Percentiles rank a stretch among this genome's conserved stretches.
These are phyloP conservation scores for Suillus subalutaceus DNA, from an alignment of 768 basidiomycete genomes.

Conservation along the genomic window DNA sequence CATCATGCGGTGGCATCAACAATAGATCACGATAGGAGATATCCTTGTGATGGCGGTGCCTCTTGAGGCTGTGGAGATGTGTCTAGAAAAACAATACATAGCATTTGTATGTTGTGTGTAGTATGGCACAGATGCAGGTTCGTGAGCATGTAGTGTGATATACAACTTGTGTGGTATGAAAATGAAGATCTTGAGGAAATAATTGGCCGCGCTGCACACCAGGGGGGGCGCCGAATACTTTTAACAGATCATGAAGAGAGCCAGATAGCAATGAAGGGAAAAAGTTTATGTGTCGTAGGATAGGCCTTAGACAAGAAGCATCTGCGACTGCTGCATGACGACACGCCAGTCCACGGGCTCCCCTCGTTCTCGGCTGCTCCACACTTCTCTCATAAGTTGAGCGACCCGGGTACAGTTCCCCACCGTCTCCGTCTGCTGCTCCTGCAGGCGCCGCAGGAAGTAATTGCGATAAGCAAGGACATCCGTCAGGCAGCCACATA, in stretches of 20 bases:
- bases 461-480: slow-evolving; percentile 42
- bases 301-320: slow-evolving; percentile 53
- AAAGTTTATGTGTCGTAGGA: not conserved
- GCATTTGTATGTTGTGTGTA: slow-evolving; percentile 3
- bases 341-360: slow-evolving; percentile 64
- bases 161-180: slow-evolving; percentile 7
- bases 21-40: not conserved
- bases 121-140: slow-evolving; percentile 4
- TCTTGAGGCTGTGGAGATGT: not conserved
- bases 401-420: slow-evolving; percentile 66
- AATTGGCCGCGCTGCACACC: not conserved
- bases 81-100: slow-evolving; percentile 6
- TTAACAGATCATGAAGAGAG: not conserved
- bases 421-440: slow-evolving; percentile 54
- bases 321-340: slow-evolving; percentile 44
- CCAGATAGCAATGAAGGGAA: not conserved
- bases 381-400: slow-evolving; percentile 57
- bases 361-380: slow-evolving; percentile 44
- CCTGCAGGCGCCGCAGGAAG: slow-evolving; percentile 49
- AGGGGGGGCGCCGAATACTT: slow-evolving; percentile 3
- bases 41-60: not conserved
- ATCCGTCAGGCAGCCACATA: slow-evolving; percentile 72
- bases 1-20: not conserved
- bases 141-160: not conserved
- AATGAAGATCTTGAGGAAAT: slow-evolving; percentile 2